Base-by-base conservation (phyloP, 768 basidiomycete genomes). In the Amanita muscaria region DNA sequence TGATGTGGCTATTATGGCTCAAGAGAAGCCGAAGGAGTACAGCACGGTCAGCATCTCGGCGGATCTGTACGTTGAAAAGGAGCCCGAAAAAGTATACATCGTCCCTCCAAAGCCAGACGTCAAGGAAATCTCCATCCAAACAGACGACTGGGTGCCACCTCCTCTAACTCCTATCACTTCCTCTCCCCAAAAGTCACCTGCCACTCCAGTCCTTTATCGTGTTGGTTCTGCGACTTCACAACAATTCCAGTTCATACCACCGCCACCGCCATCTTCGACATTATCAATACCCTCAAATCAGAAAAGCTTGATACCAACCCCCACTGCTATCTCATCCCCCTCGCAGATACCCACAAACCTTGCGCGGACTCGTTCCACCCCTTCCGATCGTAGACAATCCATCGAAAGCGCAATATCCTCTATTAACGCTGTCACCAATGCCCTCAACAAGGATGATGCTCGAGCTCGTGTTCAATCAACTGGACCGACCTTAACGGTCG, bases 121-220 rank as follows among this genome's bases (percentile, higher is more conserved):
- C 24, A 79, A 69, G 56, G 88, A 91, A 53, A 84, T 79, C 48
- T 83, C 79, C 3, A 78, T 81, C 25, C 88, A 91, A 64, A 90
- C 88, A 1, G 88, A 91, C 49, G 72, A 73, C 40, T 84, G 80
- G 83, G 64, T 58, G 11, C 76, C 76, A 9, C 66, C 72, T 7
- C 58, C 65, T 4, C 47, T 60, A 1, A 49, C 60, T 9, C 52
- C 64, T 6, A 44, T 58, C 14, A 55, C 62, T 3, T 56, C 65
- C 40, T 58, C 66, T 49, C 56, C 59, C 45, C 43, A 59, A n/a
- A 43, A 56, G 1, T 42, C 56, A 6, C 40, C 58, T 16, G 40
- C 66, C 4, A 59, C 65, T 3, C 59, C 68, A 22, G 62, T 69
- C 10, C 64, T 81, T 18, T 83, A 76, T 59, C 73, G 71, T 44